Conservation (phyloP, 2,329 filamentous ascomycete genomes). For the Fusarium nelsonii region DNA sequence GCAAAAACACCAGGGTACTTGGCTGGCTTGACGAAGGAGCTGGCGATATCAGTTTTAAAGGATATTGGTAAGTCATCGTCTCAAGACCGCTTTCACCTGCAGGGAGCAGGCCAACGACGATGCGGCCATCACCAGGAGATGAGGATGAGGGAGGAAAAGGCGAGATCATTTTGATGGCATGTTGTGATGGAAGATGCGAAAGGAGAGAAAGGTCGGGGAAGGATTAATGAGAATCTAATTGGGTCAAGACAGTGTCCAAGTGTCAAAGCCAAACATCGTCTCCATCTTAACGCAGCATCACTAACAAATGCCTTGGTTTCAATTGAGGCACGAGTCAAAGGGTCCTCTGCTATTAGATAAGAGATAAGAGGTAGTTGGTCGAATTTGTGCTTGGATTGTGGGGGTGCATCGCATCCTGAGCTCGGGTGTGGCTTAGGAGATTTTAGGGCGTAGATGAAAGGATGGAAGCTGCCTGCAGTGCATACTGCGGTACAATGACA, state of each 20-base stretch:
- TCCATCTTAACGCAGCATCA: slow-evolving; percentile 33
- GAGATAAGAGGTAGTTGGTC: slow-evolving; percentile 30
- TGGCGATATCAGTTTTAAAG: slow-evolving; percentile 91
- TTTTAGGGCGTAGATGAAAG: not conserved
- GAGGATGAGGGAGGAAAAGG: slow-evolving; percentile 83
- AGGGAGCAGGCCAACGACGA: slow-evolving; percentile 79
- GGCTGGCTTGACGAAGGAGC: slow-evolving; percentile 72
- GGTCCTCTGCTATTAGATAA: slow-evolving; percentile 32
- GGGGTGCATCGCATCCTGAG: slow-evolving; percentile 19
- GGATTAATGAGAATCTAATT: not conserved
- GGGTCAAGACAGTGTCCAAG: slow-evolving; percentile 7
- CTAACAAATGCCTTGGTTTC: slow-evolving; percentile 25
- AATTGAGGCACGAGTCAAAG: slow-evolving; percentile 22
- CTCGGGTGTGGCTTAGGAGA: slow-evolving; percentile 27
- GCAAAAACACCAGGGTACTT: slow-evolving; percentile 85
- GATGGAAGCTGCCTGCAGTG: not conserved
- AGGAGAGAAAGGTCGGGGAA: not conserved
- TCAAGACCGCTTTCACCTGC: slow-evolving; percentile 78
- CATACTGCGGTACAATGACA: not conserved
- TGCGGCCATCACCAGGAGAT: slow-evolving; percentile 80
- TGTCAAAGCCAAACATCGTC: slow-evolving; percentile 12
- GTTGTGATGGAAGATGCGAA: slow-evolving; percentile 20
- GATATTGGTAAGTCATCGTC: slow-evolving; percentile 88
- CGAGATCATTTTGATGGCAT: slow-evolving; percentile 63
- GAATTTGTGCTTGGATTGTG: slow-evolving; percentile 30